Evolutionary conservation across 106 monocot species (phyloP).

Genomic region (Vanilla planifolia): DNA sequence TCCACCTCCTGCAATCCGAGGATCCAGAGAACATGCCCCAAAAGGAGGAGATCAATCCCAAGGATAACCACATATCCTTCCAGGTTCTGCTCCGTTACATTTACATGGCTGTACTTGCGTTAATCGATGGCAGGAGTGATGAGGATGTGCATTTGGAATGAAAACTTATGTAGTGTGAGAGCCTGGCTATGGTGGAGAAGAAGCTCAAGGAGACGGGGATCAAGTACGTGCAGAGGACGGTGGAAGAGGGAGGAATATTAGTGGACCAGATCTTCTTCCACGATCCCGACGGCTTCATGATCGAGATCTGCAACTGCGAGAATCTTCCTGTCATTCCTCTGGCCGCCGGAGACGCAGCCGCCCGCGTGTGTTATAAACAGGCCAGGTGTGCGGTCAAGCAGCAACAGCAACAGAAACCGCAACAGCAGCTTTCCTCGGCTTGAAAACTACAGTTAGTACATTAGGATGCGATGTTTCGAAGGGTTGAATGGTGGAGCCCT

Average conservation of each 20-base stretch:
- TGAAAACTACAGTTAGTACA: too few species aligned
- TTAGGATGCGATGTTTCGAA: too few species aligned
- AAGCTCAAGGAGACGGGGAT: conserved; percentile 46
- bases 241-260: conserved; percentile 70
- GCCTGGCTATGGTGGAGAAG: conserved; percentile 39
- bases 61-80: conserved; percentile 71
- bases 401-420: conserved; percentile 15
- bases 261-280: conserved; percentile 94
- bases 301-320: conserved; percentile 97
- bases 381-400: conserved; percentile 3
- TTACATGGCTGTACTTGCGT: conserved; percentile 19
- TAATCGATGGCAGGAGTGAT: conserved; percentile 18
- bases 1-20: conserved; percentile 30
- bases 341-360: conserved; percentile 9
- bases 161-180: conserved; percentile 46
- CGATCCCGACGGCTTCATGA: conserved; percentile 95
- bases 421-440: conserved; percentile 7
- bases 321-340: conserved; percentile 69
- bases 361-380: conserved; percentile 43
- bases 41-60: conserved; percentile 54
- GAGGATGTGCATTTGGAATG: conserved; percentile 32
- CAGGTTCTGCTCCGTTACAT: conserved; percentile 18
- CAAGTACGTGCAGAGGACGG: conserved; percentile 29
- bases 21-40: conserved; percentile 21
- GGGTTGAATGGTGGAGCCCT: too few species aligned